A percentile compares a stretch with the other conserved stretches of the same genome.
phyloP scores from a whole-genome alignment of 805 yeast genomes.

The Nakazawaea sp. region DNA sequence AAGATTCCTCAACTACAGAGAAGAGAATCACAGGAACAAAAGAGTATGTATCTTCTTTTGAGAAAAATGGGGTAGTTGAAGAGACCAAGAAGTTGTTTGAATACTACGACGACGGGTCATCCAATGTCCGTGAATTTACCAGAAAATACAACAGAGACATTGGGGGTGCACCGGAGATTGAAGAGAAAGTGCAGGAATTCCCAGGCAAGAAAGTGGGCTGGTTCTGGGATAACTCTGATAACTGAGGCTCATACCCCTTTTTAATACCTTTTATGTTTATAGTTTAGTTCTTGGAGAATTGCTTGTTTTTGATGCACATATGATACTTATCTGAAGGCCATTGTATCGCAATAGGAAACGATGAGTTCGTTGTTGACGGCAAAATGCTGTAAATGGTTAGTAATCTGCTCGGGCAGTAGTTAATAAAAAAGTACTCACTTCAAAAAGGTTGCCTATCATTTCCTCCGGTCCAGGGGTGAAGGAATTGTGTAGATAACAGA shows the following conservation, averaged over 20 bases:
- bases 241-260: background rate
- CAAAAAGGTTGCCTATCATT: slow-evolving; percentile 28
- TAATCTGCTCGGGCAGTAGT: too few species aligned
- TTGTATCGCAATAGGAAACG: slow-evolving; percentile 36
- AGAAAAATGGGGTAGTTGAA: slow-evolving; percentile 36
- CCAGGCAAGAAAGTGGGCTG: slow-evolving; percentile 18
- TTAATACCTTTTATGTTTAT: slow-evolving; percentile 3
- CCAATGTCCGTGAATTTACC: slow-evolving; percentile 28
- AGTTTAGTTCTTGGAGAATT: background rate
- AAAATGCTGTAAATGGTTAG: slow-evolving; percentile 22
- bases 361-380: slow-evolving; percentile 31
- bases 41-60: slow-evolving; percentile 26
- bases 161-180: slow-evolving; percentile 29
- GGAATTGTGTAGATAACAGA: slow-evolving; percentile 39
- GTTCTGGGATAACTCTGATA: slow-evolving; percentile 21
- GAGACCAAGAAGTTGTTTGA: slow-evolving; percentile 29
- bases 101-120: slow-evolving; percentile 36
- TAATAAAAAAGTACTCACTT: slow-evolving; percentile 11
- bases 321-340: slow-evolving; percentile 39
- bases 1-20: slow-evolving; percentile 4
- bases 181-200: slow-evolving; percentile 12
- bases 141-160: slow-evolving; percentile 27
- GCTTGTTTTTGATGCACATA: background rate
- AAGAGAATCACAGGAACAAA: slow-evolving; percentile 30
- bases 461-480: slow-evolving; percentile 40